Conservation (phyloP, 1,139 yeast species). For the Nakaseomyces nivariensis region DNA sequence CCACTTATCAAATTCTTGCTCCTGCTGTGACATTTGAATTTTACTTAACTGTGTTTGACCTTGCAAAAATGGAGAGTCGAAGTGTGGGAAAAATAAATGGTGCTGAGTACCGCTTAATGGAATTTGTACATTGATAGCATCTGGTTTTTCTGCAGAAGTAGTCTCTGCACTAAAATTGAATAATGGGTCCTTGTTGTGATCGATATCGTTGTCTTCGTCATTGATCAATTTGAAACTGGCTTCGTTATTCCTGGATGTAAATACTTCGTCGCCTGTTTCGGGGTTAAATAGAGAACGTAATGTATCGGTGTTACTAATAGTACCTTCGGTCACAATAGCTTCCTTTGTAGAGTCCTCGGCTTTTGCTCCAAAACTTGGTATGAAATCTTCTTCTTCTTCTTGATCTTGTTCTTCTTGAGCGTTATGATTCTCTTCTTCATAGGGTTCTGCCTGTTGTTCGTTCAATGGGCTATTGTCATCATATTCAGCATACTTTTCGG, state of each 20-base stretch:
- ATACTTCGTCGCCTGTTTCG: slow-evolving; percentile 20
- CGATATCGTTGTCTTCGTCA: slow-evolving; percentile 33
- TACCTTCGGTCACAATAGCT: slow-evolving; percentile 17
- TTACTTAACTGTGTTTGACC: slow-evolving; percentile 74
- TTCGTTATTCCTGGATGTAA: slow-evolving; percentile 2
- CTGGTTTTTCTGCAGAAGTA: slow-evolving; percentile 1
- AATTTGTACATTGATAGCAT: slow-evolving; percentile 5
- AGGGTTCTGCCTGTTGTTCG: too few relatives aligned
- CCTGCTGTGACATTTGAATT: slow-evolving; percentile 33
- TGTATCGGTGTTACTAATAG: slow-evolving; percentile 42
- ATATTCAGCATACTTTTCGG: slow-evolving; percentile 22
- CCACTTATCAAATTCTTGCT: slow-evolving; percentile 45
- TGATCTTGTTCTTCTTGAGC: slow-evolving; percentile 4
- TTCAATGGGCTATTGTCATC: slow-evolving; percentile 25
- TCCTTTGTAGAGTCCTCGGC: slow-evolving; percentile 6
- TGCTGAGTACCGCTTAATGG: slow-evolving; percentile 16
- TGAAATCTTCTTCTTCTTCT: slow-evolving; percentile 33
- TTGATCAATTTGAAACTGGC: slow-evolving; percentile 27
- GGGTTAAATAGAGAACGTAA: slow-evolving; percentile 59
- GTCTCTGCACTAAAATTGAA: slow-evolving; percentile 8
- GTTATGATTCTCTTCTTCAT: too few relatives aligned
- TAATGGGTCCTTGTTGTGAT: slow-evolving; percentile 19
- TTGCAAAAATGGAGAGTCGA: slow-evolving; percentile 73
- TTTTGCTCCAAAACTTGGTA: slow-evolving; percentile 41
- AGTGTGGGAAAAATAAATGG: slow-evolving; percentile 65